Evolutionary conservation across 768 basidiomycete genomes (phyloP).

Genomic region (Kockovaella imperatae): DNA sequence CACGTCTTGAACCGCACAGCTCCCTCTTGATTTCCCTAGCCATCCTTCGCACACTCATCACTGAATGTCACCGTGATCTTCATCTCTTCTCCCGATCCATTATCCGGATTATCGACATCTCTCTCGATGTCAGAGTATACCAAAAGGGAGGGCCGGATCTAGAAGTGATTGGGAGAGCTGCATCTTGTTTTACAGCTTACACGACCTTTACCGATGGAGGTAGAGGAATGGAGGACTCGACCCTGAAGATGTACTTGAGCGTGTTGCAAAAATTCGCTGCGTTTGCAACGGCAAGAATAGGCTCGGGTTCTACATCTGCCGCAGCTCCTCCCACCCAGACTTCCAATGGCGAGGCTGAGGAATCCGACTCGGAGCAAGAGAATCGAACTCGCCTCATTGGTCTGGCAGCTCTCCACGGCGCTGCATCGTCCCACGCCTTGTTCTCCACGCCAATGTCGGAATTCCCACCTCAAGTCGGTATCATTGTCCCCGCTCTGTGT

Average conservation of each 20-base stretch:
- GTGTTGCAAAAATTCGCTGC: slow-evolving; percentile 59
- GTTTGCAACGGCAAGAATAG: slow-evolving; percentile 52
- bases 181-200: slow-evolving; percentile 84
- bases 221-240: slow-evolving; percentile 64
- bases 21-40: slow-evolving; percentile 69
- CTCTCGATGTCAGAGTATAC: slow-evolving; percentile 36
- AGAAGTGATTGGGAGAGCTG: slow-evolving; percentile 50
- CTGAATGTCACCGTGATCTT: slow-evolving; percentile 57
- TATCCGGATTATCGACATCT: slow-evolving; percentile 25
- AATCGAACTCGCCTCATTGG: slow-evolving; percentile 81
- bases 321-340: not conserved
- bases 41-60: slow-evolving; percentile 70
- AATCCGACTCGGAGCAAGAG: slow-evolving; percentile 59
- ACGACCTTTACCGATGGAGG: slow-evolving; percentile 84
- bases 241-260: slow-evolving; percentile 64
- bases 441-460: slow-evolving; percentile 64
- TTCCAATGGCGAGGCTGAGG: slow-evolving; percentile 23
- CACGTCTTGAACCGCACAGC: slow-evolving; percentile 2
- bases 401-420: slow-evolving; percentile 70
- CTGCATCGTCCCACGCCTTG: slow-evolving; percentile 73
- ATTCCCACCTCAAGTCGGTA: slow-evolving; percentile 63
- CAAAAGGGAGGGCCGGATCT: slow-evolving; percentile 36
- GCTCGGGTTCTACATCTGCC: not conserved
- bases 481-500: slow-evolving; percentile 65
- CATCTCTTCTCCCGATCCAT: slow-evolving; percentile 33